phyloP scores from a whole-genome alignment of 257 asterid genomes.

The Solanum chiquidenum region DNA sequence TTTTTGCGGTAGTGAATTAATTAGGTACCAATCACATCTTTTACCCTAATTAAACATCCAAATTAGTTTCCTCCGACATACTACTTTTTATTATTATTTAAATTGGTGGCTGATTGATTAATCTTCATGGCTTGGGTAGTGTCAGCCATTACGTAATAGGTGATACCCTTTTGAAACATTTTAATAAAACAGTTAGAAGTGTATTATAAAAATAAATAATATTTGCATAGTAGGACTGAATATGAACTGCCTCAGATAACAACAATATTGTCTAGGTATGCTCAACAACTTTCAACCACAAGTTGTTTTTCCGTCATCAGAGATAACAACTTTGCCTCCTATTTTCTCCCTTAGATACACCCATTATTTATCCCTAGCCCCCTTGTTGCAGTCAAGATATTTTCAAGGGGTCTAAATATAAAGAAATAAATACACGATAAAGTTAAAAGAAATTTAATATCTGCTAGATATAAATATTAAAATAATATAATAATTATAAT shows the following conservation, averaged over 20 bases:
- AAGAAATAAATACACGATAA: no score
- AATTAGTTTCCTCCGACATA: neutral
- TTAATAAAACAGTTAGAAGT: neutral
- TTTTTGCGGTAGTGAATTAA: no score
- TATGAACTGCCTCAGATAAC: neutral
- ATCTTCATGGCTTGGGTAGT: neutral
- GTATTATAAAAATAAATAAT: neutral
- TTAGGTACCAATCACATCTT: neutral
- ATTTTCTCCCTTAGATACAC: neutral
- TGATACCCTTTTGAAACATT: neutral
- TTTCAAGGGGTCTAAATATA: neutral
- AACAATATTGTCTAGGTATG: neutral
- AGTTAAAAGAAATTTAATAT: fast-evolving
- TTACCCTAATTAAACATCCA: neutral
- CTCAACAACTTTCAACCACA: neutral
- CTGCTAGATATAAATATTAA: no score
- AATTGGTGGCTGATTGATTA: neutral
- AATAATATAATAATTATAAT: no score
- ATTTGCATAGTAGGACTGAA: neutral
- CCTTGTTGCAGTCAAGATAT: neutral
- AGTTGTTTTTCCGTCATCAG: neutral
- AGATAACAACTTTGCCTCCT: neutral
- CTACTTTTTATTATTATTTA: neutral
- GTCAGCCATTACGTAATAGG: neutral
- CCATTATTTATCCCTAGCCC: neutral